Percentiles rank a stretch among this genome's conserved stretches.
These are phyloP conservation scores for Acer yangbiense DNA, from an alignment of 345 rosid genomes.

Conservation along the genomic window DNA sequence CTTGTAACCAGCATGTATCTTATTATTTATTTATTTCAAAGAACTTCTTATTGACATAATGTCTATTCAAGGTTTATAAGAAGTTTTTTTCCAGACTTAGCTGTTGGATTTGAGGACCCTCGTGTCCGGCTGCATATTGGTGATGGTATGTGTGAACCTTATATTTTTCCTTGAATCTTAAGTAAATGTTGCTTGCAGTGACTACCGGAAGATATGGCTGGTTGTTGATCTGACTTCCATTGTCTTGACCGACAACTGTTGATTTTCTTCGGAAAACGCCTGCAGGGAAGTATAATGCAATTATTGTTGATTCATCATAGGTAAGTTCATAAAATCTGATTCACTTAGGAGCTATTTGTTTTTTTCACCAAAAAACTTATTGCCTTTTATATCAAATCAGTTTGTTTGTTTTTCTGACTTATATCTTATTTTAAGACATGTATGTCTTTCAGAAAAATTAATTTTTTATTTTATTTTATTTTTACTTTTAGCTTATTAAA, in stretches of 20 bases:
- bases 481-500: too few species aligned
- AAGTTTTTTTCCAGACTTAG: slow-evolving; percentile 79
- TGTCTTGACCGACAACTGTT: slow-evolving; percentile 59
- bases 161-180: not conserved
- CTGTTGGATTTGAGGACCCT: slow-evolving; percentile 92
- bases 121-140: slow-evolving; percentile 89
- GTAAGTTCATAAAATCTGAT: slow-evolving; percentile 42
- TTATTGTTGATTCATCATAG: slow-evolving; percentile 97
- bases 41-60: not conserved
- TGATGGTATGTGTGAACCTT: slow-evolving; percentile 65
- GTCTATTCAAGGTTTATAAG: slow-evolving; percentile 63
- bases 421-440: too few species aligned
- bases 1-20: not conserved
- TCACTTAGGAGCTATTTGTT: too few species aligned
- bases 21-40: not conserved
- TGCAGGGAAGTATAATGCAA: slow-evolving; percentile 84
- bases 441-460: too few species aligned
- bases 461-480: too few species aligned
- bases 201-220: slow-evolving; percentile 7
- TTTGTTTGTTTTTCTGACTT: too few species aligned
- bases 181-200: not conserved
- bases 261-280: slow-evolving; percentile 70
- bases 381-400: too few species aligned
- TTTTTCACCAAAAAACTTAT: too few species aligned
- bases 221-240: slow-evolving; percentile 27